Percentiles rank a stretch among this genome's conserved stretches.
phyloP scores from a whole-genome alignment of 441 rosid species.

The Populus trichocarpa region DNA sequence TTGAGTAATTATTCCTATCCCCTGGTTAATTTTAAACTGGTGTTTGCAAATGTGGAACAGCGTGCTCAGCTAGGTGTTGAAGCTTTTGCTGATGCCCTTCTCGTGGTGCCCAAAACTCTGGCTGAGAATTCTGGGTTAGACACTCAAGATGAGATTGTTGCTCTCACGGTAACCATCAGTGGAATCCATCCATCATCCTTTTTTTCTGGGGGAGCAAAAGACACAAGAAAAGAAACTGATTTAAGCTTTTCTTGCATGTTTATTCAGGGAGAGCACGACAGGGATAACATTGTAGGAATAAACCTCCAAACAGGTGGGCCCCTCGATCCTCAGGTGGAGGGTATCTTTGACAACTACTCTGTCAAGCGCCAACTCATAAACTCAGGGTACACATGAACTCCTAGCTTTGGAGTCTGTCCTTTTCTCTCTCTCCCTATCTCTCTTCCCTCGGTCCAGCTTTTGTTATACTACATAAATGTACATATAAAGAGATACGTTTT shows the following conservation, averaged over 20 bases:
- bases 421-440: too few relatives aligned
- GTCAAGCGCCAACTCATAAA: constrained; percentile 91
- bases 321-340: constrained; percentile 83
- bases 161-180: constrained; percentile 55
- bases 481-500: neutral
- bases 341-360: constrained; percentile 89
- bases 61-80: constrained; percentile 97
- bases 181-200: neutral
- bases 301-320: constrained; percentile 80
- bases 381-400: constrained; percentile 56
- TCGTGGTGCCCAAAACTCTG: constrained; percentile 85
- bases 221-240: neutral
- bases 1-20: neutral
- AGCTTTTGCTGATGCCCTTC: constrained; percentile 93
- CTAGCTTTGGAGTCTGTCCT: neutral
- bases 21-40: neutral
- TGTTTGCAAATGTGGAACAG: constrained; percentile 38
- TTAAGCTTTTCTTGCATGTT: constrained; percentile 11
- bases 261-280: constrained; percentile 86
- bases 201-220: neutral
- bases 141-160: constrained; percentile 86
- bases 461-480: neutral
- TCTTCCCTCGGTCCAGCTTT: neutral
- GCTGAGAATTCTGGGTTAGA: constrained; percentile 97
- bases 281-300: constrained; percentile 82